Evolutionary conservation across 2,329 filamentous ascomycete species (phyloP).

Genomic region (Ceratocystis destructans): DNA sequence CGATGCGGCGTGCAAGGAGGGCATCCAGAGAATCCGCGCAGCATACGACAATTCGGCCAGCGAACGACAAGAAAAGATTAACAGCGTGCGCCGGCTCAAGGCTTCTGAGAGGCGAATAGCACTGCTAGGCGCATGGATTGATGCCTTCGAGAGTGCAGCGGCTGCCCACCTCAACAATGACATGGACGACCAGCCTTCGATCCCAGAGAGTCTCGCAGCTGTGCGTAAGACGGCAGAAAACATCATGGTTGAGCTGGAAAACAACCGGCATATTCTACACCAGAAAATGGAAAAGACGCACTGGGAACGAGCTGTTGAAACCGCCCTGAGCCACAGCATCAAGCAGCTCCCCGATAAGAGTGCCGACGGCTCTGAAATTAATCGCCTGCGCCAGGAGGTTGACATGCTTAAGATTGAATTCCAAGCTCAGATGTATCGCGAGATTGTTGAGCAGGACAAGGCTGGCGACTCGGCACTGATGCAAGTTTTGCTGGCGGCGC

Average conservation of each 20-base stretch:
- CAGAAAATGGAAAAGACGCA: constrained; percentile 65
- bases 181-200: constrained; percentile 24
- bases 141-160: constrained; percentile 73
- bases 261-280: constrained; percentile 80
- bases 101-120: constrained; percentile 74
- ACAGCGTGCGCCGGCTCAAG: constrained; percentile 67
- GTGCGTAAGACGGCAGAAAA: constrained; percentile 83
- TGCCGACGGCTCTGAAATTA: constrained; percentile 29
- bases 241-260: constrained; percentile 76
- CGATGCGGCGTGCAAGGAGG: constrained; percentile 61
- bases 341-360: constrained; percentile 62
- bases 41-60: constrained; percentile 69
- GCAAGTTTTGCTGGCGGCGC: constrained; percentile 72
- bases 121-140: constrained; percentile 82
- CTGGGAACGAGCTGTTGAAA: constrained; percentile 81
- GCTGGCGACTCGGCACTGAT: constrained; percentile 62
- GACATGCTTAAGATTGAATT: constrained; percentile 75
- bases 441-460: constrained; percentile 74
- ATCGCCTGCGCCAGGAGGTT: constrained; percentile 63
- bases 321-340: constrained; percentile 73
- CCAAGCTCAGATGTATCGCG: constrained; percentile 61
- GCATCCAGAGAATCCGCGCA: constrained; percentile 60
- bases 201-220: constrained; percentile 53
- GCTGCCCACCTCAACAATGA: constrained; percentile 43
- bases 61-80: constrained; percentile 67